phyloP scores from a whole-genome alignment of 2,329 filamentous ascomycete genomes.

The Arthrinium puccinioides region DNA sequence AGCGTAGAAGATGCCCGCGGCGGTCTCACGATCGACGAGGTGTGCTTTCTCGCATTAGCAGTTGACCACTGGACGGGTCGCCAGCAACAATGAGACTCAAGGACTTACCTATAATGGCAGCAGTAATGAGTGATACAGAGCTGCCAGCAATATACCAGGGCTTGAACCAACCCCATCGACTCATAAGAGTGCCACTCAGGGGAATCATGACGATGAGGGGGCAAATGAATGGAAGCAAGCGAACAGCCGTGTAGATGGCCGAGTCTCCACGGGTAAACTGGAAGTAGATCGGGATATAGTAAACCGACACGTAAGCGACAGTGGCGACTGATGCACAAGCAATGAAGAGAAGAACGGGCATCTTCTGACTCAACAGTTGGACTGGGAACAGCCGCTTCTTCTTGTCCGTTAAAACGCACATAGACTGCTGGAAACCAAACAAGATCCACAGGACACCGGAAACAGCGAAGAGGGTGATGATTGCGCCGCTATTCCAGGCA shows the following conservation, averaged over 20 bases:
- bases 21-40: no score
- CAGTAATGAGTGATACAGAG: no score
- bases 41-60: no score
- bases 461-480: constrained; percentile 38
- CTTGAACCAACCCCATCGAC: constrained; percentile 19
- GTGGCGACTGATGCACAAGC: constrained; percentile 22
- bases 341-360: constrained; percentile 13
- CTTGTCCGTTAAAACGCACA: constrained; percentile 31
- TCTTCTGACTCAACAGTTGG: constrained; percentile 27
- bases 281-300: constrained; percentile 47
- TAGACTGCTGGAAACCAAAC: constrained; percentile 38
- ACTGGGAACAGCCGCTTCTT: constrained; percentile 35
- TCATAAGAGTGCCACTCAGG: constrained; percentile 23
- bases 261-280: constrained; percentile 25
- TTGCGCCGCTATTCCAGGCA: constrained; percentile 34
- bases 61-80: no score
- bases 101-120: no score
- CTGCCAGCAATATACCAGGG: constrained; percentile 21
- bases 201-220: constrained; percentile 14
- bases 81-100: no score
- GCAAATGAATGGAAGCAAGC: not conserved
- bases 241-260: constrained; percentile 11
- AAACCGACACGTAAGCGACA: constrained; percentile 24
- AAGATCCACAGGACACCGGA: constrained; percentile 30
- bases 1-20: no score